Conservation (phyloP, 2,329 filamentous ascomycete genomes). For the Parasarocladium wereldwijsianum region DNA sequence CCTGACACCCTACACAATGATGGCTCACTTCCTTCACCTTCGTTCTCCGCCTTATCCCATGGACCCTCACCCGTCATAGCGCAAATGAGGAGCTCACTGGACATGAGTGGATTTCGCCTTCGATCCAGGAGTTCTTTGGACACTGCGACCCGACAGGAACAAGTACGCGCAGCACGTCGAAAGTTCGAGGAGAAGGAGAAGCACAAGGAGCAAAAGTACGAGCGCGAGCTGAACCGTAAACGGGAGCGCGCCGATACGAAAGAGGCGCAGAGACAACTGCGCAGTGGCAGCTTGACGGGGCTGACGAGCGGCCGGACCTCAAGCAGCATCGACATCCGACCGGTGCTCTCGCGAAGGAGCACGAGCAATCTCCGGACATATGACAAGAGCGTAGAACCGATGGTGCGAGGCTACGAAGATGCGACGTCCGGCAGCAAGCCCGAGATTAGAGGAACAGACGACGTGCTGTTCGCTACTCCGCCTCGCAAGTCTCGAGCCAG, state of each 20-base stretch:
- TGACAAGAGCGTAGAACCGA: conserved; percentile 29
- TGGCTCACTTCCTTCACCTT: neutral
- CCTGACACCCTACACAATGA: conserved; percentile 8
- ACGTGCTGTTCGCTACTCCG: no score
- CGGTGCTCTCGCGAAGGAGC: conserved; percentile 14
- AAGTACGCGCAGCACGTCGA: conserved; percentile 44
- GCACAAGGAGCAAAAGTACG: conserved; percentile 47
- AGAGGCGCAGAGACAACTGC: conserved; percentile 32
- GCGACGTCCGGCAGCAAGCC: conserved; percentile 17
- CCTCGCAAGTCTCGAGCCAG: conserved; percentile 32
- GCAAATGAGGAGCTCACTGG: conserved; percentile 43
- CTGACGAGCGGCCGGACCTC: conserved; percentile 18
- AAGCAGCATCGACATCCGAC: conserved; percentile 15
- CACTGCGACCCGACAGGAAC: conserved; percentile 36
- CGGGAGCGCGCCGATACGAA: conserved; percentile 43
- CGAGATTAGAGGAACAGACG: conserved; percentile 2
- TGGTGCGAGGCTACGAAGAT: conserved; percentile 31
- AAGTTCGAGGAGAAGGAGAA: conserved; percentile 49
- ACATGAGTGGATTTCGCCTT: conserved; percentile 40
- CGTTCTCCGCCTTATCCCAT: conserved; percentile 12
- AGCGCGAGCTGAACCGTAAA: conserved; percentile 40
- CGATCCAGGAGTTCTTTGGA: conserved; percentile 47
- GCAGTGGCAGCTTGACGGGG: conserved; percentile 23
- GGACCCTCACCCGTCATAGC: conserved; percentile 24
- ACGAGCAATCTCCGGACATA: conserved; percentile 10